Percentiles rank a stretch among this genome's conserved stretches.
These are phyloP conservation scores for Closterium sp. DNA, from an alignment of 139 green algal species.

Conservation along the genomic window DNA sequence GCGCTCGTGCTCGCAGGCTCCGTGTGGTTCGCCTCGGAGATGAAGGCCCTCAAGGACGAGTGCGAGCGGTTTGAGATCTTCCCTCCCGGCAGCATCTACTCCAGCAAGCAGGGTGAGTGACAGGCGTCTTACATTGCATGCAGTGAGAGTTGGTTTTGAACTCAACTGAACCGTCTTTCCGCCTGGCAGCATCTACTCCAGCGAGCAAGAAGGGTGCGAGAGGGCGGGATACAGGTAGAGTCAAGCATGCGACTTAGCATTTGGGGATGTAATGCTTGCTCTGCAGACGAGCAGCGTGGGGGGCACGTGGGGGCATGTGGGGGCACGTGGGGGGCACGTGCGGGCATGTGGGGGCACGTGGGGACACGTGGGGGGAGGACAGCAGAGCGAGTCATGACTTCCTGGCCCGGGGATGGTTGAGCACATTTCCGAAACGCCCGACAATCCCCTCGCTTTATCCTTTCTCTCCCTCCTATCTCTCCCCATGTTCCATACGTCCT, in stretches of 20 bases:
- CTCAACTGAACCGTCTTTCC: no score
- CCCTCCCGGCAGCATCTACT: conserved; percentile 67
- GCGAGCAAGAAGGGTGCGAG: conserved; percentile 38
- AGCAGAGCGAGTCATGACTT: no score
- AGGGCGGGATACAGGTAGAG: no score
- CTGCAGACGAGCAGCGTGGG: no score
- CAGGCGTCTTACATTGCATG: conserved; percentile 54
- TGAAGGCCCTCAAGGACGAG: conserved; percentile 79
- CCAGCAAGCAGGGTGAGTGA: conserved; percentile 37
- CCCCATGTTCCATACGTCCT: no score
- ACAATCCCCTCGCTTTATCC: conserved; percentile 35
- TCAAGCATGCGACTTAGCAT: no score
- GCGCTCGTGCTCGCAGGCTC: conserved; percentile 65
- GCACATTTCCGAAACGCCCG: conserved; percentile 34
- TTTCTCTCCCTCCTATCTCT: neutral
- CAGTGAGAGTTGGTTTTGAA: no score
- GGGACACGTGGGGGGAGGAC: conserved; percentile 79
- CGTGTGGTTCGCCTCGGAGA: conserved; percentile 92
- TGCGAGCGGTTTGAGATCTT: conserved; percentile 69
- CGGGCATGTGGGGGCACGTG: no score
- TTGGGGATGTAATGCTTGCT: no score
- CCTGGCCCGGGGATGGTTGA: conserved; percentile 69
- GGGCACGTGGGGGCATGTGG: no score
- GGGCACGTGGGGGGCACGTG: no score
- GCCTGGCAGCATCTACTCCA: conserved; percentile 62